These are phyloP conservation scores for Candida schatavii DNA, from an alignment of 805 yeast genomes.

Conservation along the genomic window DNA sequence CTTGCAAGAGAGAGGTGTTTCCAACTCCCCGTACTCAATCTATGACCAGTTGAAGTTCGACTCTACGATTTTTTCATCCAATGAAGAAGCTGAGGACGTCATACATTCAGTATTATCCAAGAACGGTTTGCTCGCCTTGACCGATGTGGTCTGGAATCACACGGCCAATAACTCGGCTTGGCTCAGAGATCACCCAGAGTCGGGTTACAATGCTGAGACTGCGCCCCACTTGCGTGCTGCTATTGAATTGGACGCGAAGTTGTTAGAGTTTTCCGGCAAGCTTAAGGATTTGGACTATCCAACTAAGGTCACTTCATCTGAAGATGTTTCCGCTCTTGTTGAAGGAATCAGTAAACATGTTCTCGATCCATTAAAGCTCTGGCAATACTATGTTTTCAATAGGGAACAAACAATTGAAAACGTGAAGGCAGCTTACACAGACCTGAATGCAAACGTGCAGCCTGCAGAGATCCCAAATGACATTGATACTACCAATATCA, in stretches of 20 bases:
- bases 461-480: constrained; percentile 44
- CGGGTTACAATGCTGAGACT: constrained; percentile 80
- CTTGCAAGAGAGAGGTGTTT: constrained; percentile 81
- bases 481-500: constrained; percentile 35
- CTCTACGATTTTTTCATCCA: constrained; percentile 53
- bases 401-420: constrained; percentile 40
- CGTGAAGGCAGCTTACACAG: constrained; percentile 37
- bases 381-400: constrained; percentile 86
- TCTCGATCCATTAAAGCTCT: constrained; percentile 60
- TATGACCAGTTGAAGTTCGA: constrained; percentile 83
- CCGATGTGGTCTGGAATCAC: constrained; percentile 93
- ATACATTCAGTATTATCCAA: constrained; percentile 49
- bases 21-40: constrained; percentile 91
- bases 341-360: constrained; percentile 71
- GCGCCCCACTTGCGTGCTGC: constrained; percentile 90
- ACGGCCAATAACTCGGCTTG: constrained; percentile 89
- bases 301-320: constrained; percentile 44
- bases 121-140: constrained; percentile 68
- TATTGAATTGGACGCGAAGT: constrained; percentile 72
- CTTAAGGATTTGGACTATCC: constrained; percentile 63
- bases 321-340: constrained; percentile 60
- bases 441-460: constrained; percentile 12
- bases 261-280: constrained; percentile 60
- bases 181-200: constrained; percentile 84
- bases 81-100: constrained; percentile 51